These are phyloP conservation scores for Vishniacozyma victoriae DNA, from an alignment of 768 basidiomycete genomes.

Conservation along the genomic window DNA sequence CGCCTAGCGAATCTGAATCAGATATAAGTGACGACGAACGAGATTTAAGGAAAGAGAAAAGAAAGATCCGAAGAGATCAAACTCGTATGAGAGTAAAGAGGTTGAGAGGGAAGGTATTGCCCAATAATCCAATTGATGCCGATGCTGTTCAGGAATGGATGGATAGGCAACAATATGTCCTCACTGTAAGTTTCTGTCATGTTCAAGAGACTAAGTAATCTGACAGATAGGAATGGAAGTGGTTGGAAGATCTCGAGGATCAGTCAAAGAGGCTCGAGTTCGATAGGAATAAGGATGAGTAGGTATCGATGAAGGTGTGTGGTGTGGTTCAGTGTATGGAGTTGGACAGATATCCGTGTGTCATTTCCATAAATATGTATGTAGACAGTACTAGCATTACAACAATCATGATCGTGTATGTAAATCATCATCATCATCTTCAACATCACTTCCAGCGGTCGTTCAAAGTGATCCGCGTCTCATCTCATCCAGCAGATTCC, in stretches of 20 bases:
- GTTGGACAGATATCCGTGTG: too few species aligned
- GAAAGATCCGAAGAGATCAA: slow-evolving; percentile 1
- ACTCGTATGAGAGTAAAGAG: slow-evolving; percentile 11
- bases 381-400: too few species aligned
- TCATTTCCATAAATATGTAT: too few species aligned
- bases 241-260: slow-evolving; percentile 23
- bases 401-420: too few species aligned
- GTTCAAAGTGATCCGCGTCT: too few species aligned
- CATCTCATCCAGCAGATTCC: slow-evolving; percentile 1
- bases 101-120: slow-evolving; percentile 6
- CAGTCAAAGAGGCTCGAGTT: slow-evolving; percentile 20
- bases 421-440: too few species aligned
- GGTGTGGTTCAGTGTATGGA: not conserved
- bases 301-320: not conserved
- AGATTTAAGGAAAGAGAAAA: slow-evolving; percentile 1
- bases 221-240: slow-evolving; percentile 27
- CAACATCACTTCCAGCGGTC: too few species aligned
- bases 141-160: slow-evolving; percentile 40
- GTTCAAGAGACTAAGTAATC: too few species aligned
- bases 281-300: slow-evolving; percentile 16
- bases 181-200: too few species aligned
- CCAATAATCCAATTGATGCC: slow-evolving; percentile 21
- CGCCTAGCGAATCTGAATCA: slow-evolving; percentile 11
- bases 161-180: too few species aligned
- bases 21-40: slow-evolving; percentile 16